Percentiles rank a stretch among this genome's conserved stretches.
Evolutionary conservation across 148 eudicot genomes (phyloP).

Genomic region (Cornus kousa): DNA sequence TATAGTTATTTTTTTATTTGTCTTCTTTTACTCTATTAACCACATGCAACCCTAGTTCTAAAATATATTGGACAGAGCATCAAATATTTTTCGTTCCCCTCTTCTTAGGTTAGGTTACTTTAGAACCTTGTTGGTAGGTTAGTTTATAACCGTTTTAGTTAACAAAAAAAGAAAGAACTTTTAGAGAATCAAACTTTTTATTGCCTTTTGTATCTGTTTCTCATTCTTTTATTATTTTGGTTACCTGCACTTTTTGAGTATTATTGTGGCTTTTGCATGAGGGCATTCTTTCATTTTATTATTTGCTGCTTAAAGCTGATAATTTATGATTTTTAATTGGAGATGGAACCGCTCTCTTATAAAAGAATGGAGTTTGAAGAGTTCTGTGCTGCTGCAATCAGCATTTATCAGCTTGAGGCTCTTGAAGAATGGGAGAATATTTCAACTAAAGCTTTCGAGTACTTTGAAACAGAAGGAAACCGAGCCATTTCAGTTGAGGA

Average conservation of each 20-base stretch:
- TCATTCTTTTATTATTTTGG: too few species aligned
- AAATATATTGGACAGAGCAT: too few species aligned
- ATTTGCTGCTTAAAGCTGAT: background rate
- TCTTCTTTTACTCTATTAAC: too few species aligned
- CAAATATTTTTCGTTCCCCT: background rate
- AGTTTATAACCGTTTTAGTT: too few species aligned
- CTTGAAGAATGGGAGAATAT: slow-evolving; percentile 72
- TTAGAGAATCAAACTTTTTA: too few species aligned
- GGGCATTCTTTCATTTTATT: background rate
- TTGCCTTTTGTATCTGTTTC: too few species aligned
- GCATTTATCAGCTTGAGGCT: slow-evolving; percentile 79
- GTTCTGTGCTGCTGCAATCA: slow-evolving; percentile 69
- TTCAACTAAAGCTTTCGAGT: slow-evolving; percentile 49
- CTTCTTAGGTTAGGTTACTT: too few species aligned
- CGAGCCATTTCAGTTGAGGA: slow-evolving; percentile 65
- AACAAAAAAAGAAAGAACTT: too few species aligned
- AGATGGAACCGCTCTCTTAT: slow-evolving; percentile 67
- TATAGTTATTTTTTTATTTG: too few species aligned
- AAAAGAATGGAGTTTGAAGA: slow-evolving; percentile 69
- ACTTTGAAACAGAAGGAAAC: slow-evolving; percentile 73
- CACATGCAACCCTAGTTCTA: background rate
- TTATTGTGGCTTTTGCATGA: too few species aligned
- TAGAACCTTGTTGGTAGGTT: too few species aligned
- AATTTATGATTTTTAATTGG: background rate
- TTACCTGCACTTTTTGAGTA: too few species aligned